Evolutionary conservation across 192 early-diverging fungal genomes (phyloP).

Genomic region (Backusella sp.): DNA sequence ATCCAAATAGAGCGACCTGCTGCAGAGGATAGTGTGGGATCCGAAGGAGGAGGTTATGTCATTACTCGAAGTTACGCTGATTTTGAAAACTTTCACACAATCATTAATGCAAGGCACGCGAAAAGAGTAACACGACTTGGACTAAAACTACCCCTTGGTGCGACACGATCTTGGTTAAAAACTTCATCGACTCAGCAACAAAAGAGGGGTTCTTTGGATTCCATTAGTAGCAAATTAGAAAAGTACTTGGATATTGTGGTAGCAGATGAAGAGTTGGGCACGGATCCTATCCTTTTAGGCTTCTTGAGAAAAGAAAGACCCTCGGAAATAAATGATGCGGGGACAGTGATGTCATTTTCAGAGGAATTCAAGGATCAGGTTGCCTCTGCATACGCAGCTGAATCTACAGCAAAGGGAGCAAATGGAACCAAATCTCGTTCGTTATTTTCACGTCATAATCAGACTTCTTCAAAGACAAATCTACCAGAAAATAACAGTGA

Average conservation of each 20-base stretch:
- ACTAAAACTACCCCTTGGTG: constrained; percentile 22
- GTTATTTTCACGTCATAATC: constrained; percentile 1
- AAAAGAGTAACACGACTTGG: constrained; percentile 20
- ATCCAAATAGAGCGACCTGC: constrained; percentile 37
- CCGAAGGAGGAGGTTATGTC: constrained; percentile 37
- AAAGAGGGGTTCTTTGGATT: background rate
- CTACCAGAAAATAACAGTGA: background rate
- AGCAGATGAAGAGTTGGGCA: constrained; percentile 22
- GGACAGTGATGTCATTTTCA: background rate
- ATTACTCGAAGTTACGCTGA: constrained; percentile 31
- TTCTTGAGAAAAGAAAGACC: constrained; percentile 32
- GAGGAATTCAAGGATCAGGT: background rate
- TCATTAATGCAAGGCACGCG: constrained; percentile 17
- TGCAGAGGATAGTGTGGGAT: constrained; percentile 1
- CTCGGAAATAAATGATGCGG: constrained; percentile 4
- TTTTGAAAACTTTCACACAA: constrained; percentile 30
- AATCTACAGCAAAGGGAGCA: background rate
- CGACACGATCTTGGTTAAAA: constrained; percentile 21
- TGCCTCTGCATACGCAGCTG: background rate
- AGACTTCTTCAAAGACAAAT: background rate
- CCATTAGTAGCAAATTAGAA: constrained; percentile 11
- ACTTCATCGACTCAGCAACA: background rate
- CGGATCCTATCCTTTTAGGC: constrained; percentile 13
- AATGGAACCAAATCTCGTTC: background rate
- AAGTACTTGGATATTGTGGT: constrained; percentile 26